phyloP scores from a whole-genome alignment of 495 filamentous ascomycete genomes.

The Opeltia flavorubescens region DNA sequence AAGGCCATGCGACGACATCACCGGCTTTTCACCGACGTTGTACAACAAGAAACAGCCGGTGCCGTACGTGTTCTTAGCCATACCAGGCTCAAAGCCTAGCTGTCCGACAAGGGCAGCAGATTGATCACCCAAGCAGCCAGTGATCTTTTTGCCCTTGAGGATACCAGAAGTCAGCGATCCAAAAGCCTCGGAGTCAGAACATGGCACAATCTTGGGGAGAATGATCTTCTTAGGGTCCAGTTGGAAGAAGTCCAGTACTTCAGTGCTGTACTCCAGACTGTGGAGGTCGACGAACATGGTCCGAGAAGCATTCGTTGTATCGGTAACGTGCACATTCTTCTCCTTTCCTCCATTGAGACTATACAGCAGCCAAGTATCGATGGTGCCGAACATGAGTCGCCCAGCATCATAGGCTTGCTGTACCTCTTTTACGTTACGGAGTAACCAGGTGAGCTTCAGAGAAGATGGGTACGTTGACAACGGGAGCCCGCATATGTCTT shows the following conservation, averaged over 20 bases:
- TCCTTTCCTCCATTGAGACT: slow-evolving; percentile 73
- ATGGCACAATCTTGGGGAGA: slow-evolving; percentile 77
- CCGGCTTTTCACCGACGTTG: slow-evolving; percentile 81
- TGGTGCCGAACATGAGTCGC: slow-evolving; percentile 79
- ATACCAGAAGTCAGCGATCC: slow-evolving; percentile 52
- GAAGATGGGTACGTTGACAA: slow-evolving; percentile 90
- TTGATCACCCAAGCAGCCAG: slow-evolving; percentile 84
- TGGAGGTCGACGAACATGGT: slow-evolving; percentile 96
- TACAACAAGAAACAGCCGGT: slow-evolving; percentile 94
- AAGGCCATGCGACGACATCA: slow-evolving; percentile 80
- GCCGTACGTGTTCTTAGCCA: slow-evolving; percentile 92
- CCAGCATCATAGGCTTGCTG: slow-evolving; percentile 65
- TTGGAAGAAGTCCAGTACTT: slow-evolving; percentile 68
- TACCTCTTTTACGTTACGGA: slow-evolving; percentile 58
- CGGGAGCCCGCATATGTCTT: slow-evolving; percentile 69
- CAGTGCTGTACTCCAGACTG: slow-evolving; percentile 74
- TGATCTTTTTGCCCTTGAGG: slow-evolving; percentile 64
- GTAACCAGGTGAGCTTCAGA: slow-evolving; percentile 77
- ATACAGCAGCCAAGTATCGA: slow-evolving; percentile 86
- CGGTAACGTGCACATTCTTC: slow-evolving; percentile 62
- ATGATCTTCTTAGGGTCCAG: slow-evolving; percentile 61
- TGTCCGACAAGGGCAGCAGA: slow-evolving; percentile 87
- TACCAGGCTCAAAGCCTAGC: slow-evolving; percentile 72
- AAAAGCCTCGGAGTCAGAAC: slow-evolving; percentile 63
- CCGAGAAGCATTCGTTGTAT: slow-evolving; percentile 81